phyloP scores from a whole-genome alignment of 352 stramenopile genomes.

The Globisporangium solare region DNA sequence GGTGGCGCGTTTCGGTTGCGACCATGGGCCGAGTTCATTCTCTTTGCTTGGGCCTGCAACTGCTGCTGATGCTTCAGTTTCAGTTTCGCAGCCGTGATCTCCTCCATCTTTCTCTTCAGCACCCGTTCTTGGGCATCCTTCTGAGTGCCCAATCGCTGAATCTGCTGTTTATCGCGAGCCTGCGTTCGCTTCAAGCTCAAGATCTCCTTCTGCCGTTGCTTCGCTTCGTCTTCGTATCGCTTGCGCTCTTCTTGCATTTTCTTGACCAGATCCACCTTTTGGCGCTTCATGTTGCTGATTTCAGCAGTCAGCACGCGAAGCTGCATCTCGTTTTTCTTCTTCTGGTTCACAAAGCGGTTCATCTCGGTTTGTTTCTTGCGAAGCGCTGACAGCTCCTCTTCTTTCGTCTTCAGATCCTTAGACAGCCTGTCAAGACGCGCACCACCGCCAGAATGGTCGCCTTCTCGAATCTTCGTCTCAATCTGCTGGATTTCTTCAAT shows the following conservation, averaged over 20 bases:
- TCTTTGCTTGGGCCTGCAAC: conserved; percentile 60
- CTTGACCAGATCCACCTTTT: conserved; percentile 86
- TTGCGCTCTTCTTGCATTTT: conserved; percentile 87
- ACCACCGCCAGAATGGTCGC: conserved; percentile 44
- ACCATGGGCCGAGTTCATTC: conserved; percentile 52
- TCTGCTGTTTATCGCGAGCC: conserved; percentile 80
- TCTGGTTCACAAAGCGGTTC: conserved; percentile 74
- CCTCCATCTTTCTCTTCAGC: conserved; percentile 86
- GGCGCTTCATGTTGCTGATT: conserved; percentile 84
- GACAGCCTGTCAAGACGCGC: conserved; percentile 61
- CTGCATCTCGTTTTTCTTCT: conserved; percentile 87
- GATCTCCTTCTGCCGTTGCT: conserved; percentile 72
- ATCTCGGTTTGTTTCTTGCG: conserved; percentile 84
- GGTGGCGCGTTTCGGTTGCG: conserved; percentile 37
- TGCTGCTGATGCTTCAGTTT: conserved; percentile 83
- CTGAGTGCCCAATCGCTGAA: conserved; percentile 71
- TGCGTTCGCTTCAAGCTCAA: conserved; percentile 75
- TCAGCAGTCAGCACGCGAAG: conserved; percentile 72
- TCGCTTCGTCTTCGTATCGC: conserved; percentile 78
- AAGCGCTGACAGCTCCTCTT: conserved; percentile 60
- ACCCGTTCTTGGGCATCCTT: conserved; percentile 85
- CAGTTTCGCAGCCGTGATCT: conserved; percentile 73
- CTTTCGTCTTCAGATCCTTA: conserved; percentile 74
- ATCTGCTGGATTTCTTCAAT: conserved; percentile 75
- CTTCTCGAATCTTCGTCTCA: conserved; percentile 60